These are phyloP conservation scores for Physcomitrellopsis africana DNA, from an alignment of 225 moss, liverwort and hornwort species.

Conservation along the genomic window DNA sequence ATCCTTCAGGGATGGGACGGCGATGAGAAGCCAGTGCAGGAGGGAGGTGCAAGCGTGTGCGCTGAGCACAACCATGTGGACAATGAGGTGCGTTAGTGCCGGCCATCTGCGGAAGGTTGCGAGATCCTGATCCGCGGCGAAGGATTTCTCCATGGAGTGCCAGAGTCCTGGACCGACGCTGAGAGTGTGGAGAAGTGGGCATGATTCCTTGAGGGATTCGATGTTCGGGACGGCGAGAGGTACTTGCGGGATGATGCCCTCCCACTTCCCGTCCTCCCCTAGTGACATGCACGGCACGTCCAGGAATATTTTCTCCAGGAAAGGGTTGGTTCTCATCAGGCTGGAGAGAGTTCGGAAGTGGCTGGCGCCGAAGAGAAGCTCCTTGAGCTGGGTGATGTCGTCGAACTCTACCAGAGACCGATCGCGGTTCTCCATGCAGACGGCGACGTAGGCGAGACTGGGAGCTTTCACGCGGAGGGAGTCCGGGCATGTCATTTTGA, in stretches of 20 bases:
- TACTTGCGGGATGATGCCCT: slow-evolving; percentile 50
- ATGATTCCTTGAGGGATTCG: slow-evolving; percentile 42
- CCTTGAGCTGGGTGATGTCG: slow-evolving; percentile 48
- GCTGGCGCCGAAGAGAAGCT: slow-evolving; percentile 80
- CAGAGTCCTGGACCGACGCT: slow-evolving; percentile 82
- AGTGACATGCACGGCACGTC: slow-evolving; percentile 91
- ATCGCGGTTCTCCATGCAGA: slow-evolving; percentile 84
- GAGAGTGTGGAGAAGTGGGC: slow-evolving; percentile 57
- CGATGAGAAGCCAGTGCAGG: slow-evolving; percentile 40
- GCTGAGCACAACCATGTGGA: slow-evolving; percentile 65
- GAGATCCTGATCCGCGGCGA: slow-evolving; percentile 20
- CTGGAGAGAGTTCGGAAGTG: slow-evolving; percentile 64
- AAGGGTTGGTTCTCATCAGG: slow-evolving; percentile 43
- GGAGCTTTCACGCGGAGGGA: slow-evolving; percentile 59
- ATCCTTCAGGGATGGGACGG: slow-evolving; percentile 50
- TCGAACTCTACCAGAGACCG: slow-evolving; percentile 53
- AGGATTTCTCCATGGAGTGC: slow-evolving; percentile 64
- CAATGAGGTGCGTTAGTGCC: slow-evolving; percentile 58
- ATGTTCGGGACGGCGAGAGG: slow-evolving; percentile 52
- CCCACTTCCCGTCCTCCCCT: slow-evolving; percentile 79
- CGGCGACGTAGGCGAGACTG: slow-evolving; percentile 60
- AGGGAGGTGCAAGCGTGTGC: slow-evolving; percentile 46
- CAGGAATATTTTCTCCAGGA: slow-evolving; percentile 73
- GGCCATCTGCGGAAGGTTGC: slow-evolving; percentile 58
- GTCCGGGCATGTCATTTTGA: slow-evolving; percentile 88